These are phyloP conservation scores for Panaeolus papilionaceus DNA, from an alignment of 768 basidiomycete species.

Conservation along the genomic window DNA sequence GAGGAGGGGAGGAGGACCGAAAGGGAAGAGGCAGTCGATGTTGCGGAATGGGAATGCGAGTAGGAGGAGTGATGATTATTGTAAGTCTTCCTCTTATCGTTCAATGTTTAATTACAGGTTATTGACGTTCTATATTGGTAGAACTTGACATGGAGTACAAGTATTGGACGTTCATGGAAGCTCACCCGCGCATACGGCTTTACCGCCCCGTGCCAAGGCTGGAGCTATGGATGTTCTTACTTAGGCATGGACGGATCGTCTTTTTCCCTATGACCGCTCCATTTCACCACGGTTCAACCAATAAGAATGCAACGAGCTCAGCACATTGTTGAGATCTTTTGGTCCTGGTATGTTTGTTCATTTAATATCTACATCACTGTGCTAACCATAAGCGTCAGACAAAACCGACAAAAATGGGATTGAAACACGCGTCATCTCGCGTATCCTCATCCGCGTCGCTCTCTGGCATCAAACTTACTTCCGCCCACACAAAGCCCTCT, in stretches of 20 bases:
- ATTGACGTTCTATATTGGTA: conserved; percentile 30
- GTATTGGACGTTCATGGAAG: conserved; percentile 84
- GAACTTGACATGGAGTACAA: conserved; percentile 79
- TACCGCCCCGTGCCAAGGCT: conserved; percentile 59
- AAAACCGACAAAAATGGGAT: conserved; percentile 46
- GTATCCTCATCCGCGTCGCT: conserved; percentile 73
- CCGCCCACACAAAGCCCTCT: conserved; percentile 71
- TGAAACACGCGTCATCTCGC: conserved; percentile 66
- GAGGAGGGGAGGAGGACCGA: conserved; percentile 17
- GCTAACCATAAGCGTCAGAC: conserved; percentile 22
- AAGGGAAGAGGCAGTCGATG: conserved; percentile 28
- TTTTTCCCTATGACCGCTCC: conserved; percentile 64
- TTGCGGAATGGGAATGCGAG: conserved; percentile 21
- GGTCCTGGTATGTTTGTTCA: conserved; percentile 24
- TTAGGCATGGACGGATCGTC: conserved; percentile 83
- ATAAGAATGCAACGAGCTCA: conserved; percentile 79
- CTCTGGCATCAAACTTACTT: conserved; percentile 77
- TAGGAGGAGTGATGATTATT: conserved; percentile 44
- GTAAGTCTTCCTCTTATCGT: conserved; percentile 37
- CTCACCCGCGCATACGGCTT: conserved; percentile 75
- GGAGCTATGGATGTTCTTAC: conserved; percentile 80
- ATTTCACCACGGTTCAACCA: conserved; percentile 73
- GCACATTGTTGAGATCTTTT: conserved; percentile 54
- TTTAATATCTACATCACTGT: neutral
- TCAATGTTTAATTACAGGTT: too few species aligned